Conservation (phyloP, 1,139 yeast species). For the Pneumocystis carinii region DNA sequence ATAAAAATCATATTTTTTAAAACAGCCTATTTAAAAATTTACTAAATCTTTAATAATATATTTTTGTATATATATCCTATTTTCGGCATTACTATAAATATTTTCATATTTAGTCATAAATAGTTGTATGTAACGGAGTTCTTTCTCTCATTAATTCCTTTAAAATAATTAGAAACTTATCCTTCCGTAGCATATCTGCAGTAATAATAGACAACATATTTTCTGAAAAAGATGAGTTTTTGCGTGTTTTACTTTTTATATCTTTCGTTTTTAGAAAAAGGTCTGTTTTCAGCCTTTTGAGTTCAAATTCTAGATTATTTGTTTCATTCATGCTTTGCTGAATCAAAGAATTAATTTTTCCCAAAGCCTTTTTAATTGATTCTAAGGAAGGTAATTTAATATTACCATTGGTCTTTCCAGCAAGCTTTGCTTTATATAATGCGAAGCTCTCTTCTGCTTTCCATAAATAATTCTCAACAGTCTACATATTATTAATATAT, state of each 20-base stretch:
- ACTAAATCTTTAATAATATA: background rate
- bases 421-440: slow-evolving; percentile 5
- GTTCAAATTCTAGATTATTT: background rate
- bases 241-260: background rate
- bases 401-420: background rate
- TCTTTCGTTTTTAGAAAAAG: background rate
- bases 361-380: slow-evolving; percentile 5
- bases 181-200: background rate
- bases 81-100: background rate
- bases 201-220: background rate
- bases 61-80: background rate
- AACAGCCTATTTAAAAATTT: background rate
- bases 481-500: background rate
- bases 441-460: slow-evolving; percentile 6
- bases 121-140: background rate
- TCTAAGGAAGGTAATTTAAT: slow-evolving; percentile 5
- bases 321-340: slow-evolving; percentile 5
- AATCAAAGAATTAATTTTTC: background rate
- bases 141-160: background rate
- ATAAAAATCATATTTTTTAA: background rate
- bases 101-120: background rate
- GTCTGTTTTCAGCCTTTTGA: background rate
- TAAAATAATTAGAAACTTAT: background rate
- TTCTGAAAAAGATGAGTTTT: background rate
- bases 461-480: slow-evolving; percentile 5